These are phyloP conservation scores for Metschnikowia shivogae DNA, from an alignment of 805 yeast genomes.

Conservation along the genomic window DNA sequence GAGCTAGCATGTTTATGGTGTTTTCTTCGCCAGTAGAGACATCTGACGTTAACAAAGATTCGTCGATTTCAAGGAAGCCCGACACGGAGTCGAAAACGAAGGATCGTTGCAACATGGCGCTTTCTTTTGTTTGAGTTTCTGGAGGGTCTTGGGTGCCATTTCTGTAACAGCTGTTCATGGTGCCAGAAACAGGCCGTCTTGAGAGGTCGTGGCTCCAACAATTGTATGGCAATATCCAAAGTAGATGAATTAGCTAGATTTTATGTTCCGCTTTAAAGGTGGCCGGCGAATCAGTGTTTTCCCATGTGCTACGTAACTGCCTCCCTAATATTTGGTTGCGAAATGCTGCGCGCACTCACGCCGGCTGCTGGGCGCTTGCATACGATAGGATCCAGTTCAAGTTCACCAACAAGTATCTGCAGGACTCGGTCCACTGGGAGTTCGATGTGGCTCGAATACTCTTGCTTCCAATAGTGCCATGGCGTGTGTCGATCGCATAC, in stretches of 20 bases:
- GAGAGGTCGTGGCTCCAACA: too few relatives aligned
- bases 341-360: background rate
- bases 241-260: too few relatives aligned
- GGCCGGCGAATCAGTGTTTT: too few relatives aligned
- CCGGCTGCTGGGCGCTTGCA: constrained; percentile 40
- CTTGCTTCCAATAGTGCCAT: constrained; percentile 72
- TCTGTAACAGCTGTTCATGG: too few relatives aligned
- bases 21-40: constrained; percentile 3
- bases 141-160: too few relatives aligned
- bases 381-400: constrained; percentile 80
- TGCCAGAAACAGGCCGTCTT: too few relatives aligned
- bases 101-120: too few relatives aligned
- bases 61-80: background rate
- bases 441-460: constrained; percentile 70
- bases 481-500: constrained; percentile 51
- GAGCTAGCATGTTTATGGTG: constrained; percentile 7
- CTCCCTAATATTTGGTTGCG: background rate
- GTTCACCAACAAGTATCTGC: constrained; percentile 74
- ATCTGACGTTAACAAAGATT: constrained; percentile 11
- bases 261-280: too few relatives aligned
- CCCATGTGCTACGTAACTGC: background rate
- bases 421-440: constrained; percentile 86
- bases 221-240: too few relatives aligned
- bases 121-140: too few relatives aligned
- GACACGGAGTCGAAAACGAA: too few relatives aligned